Percentiles rank a stretch among this genome's conserved stretches.
phyloP scores from a whole-genome alignment of 1,284 basidiomycete genomes.

The Naganishia sp. region DNA sequence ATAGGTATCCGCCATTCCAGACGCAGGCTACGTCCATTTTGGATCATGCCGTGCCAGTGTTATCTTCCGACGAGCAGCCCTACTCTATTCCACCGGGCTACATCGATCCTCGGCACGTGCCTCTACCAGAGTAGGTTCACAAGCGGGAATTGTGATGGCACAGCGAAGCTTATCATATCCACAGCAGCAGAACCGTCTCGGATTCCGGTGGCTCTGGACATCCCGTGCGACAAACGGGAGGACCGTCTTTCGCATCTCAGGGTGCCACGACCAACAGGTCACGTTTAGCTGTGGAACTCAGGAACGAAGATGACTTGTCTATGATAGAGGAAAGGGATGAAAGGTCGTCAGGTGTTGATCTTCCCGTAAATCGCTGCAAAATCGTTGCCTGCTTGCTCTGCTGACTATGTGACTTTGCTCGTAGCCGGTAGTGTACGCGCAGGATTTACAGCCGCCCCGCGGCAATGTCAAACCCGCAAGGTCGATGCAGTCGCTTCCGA shows the following conservation, averaged over 20 bases:
- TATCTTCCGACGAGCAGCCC: slow-evolving; percentile 14
- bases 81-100: slow-evolving; percentile 17
- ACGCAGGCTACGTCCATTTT: slow-evolving; percentile 26
- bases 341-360: not conserved
- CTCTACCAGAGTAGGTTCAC: slow-evolving; percentile 29
- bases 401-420: not conserved
- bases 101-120: slow-evolving; percentile 28
- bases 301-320: slow-evolving; percentile 30
- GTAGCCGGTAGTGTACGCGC: not conserved
- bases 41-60: slow-evolving; percentile 29
- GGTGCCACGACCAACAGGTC: slow-evolving; percentile 18
- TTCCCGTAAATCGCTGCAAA: not conserved
- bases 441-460: slow-evolving; percentile 1
- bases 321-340: slow-evolving; percentile 35
- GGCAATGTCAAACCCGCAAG: slow-evolving; percentile 17
- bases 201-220: not conserved
- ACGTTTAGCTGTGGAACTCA: slow-evolving; percentile 26
- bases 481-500: slow-evolving; percentile 32
- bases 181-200: slow-evolving; percentile 13
- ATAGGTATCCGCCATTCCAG: slow-evolving; percentile 33
- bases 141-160: no score
- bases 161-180: not conserved
- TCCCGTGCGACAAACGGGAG: slow-evolving; percentile 5
- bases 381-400: no score
- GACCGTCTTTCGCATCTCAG: slow-evolving; percentile 13